Evolutionary conservation across 805 yeast genomes (phyloP), one percentile per base, ranked within the genome.

Genomic region (Pichia kluyveri): DNA sequence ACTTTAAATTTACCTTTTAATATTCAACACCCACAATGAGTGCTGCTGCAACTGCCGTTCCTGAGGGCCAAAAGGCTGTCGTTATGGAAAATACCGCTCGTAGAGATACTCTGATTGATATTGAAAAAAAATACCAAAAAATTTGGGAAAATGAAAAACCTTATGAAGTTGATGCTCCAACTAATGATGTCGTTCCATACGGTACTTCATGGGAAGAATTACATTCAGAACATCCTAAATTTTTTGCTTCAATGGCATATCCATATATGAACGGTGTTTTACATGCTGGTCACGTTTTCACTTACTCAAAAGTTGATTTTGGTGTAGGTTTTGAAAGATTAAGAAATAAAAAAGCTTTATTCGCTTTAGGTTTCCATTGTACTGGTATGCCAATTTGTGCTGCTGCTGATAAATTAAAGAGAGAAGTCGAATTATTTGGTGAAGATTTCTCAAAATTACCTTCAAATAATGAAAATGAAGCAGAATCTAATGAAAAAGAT

Each of bases 181-280:
- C 83, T 19, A 57, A 77, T 42, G 84, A 79, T 43, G 95, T 86
- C 57, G 67, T 70, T 31, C 72, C 76, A n/a, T 69, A 72, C 40
- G 72, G 77, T 47, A 71, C 80, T 47, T 65, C 69, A 42, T 67
- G 72, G 36, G 96, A 83, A 44, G 87, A 84, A 61, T 73, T 93
- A 53, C 88, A 86, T 59, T 75, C 72, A 51, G 76, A 80, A 60
- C 75, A 83, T 66, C 98, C 98, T 49, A 93, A 93, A 67, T 85
- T 76, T 70, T 83, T 88, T 73, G 77, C 87, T 26, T 83, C 96
- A 44, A 90, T 93, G 96, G 98, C 99, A 11, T 93, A 88, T 63
- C 99, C 99, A 41, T 93, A 93, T 69, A 91, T 91, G 97, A 93
- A 93, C 68, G 99, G 99, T 73, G 93, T 86, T 44, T 74, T 93